Evolutionary conservation across 1,139 yeast genomes (phyloP), one percentile per base, ranked within the genome.

Genomic region (Zhuliangozyma blackwelliae): DNA sequence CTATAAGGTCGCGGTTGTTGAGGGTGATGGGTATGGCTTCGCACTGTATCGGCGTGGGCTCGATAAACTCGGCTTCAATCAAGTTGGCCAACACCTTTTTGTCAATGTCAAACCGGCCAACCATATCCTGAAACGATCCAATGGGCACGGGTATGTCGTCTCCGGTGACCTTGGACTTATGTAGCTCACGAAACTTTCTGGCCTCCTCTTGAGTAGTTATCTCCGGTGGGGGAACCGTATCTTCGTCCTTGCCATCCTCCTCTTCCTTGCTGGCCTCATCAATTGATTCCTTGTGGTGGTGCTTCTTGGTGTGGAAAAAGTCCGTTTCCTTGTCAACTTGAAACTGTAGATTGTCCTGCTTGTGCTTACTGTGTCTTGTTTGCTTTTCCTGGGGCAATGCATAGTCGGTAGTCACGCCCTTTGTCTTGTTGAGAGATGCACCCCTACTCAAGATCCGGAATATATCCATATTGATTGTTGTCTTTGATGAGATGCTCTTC

Each of bases 31-130:
- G 96, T 28, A 89, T 80, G 2, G 87, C 75, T 57, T 88, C 96
- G 48, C 90, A 77, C 63, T 92, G 98, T 48, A 92, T 85, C 2
- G 97, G 80, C 0, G 98, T 92, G 6, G 98, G 98, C 44, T 79
- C 86, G 4, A 79, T 73, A 53, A 89, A 90, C 38, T 81, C 85
- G 35, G 81, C 75, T 12, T 75, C 75, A 23, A 82, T 67, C 42
- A 92, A 64, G 51, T 90, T 89, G 28, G 72, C 61, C 28, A 87
- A 63, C 34, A 92, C 62, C 41, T 74, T 73, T 46, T 69, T 68
- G 52, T 86, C 82, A 29, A 92, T 62, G 32, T 78, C 65, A 59
- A 82, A 89, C 40, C 96, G 69, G 1, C 76, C 59, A 3, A 76
- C 71, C 45, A 92, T 67, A 57, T 89, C 96, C 46, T 82, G 82